These are phyloP conservation scores for Luffa aegyptiaca DNA, from an alignment of 306 rosid species.

Conservation along the genomic window DNA sequence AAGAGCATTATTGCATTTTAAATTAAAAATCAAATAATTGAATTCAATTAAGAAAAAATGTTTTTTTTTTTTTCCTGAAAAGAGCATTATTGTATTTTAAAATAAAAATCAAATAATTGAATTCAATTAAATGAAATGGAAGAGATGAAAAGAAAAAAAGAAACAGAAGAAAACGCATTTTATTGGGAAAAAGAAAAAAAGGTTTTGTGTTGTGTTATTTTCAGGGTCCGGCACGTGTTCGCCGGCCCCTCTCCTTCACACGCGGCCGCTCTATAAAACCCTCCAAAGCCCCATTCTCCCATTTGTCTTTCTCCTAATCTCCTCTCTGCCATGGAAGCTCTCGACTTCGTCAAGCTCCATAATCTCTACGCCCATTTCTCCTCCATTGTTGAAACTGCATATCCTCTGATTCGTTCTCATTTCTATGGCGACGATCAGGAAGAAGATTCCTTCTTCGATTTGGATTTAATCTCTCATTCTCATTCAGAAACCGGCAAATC, in stretches of 20 bases:
- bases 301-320: neutral
- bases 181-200: neutral
- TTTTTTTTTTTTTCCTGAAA: too few species aligned
- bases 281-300: constrained; percentile 8
- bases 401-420: neutral
- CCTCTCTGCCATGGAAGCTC: constrained; percentile 46
- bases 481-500: constrained; percentile 18
- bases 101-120: neutral
- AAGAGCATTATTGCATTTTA: too few species aligned
- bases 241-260: neutral
- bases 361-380: constrained; percentile 24
- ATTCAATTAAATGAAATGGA: neutral
- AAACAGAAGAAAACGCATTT: neutral
- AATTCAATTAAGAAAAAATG: too few species aligned
- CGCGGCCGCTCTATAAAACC: neutral
- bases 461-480: constrained; percentile 39
- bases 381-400: constrained; percentile 6
- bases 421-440: constrained; percentile 28
- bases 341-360: constrained; percentile 68
- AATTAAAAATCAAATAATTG: too few species aligned
- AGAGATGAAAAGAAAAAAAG: too few species aligned
- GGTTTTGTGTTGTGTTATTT: constrained; percentile 1
- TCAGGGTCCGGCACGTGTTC: constrained; percentile 3
- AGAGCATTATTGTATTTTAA: neutral
- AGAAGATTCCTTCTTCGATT: constrained; percentile 85